Conservation (phyloP, 2,329 filamentous ascomycete species). For the Diaporthe aspalathi region DNA sequence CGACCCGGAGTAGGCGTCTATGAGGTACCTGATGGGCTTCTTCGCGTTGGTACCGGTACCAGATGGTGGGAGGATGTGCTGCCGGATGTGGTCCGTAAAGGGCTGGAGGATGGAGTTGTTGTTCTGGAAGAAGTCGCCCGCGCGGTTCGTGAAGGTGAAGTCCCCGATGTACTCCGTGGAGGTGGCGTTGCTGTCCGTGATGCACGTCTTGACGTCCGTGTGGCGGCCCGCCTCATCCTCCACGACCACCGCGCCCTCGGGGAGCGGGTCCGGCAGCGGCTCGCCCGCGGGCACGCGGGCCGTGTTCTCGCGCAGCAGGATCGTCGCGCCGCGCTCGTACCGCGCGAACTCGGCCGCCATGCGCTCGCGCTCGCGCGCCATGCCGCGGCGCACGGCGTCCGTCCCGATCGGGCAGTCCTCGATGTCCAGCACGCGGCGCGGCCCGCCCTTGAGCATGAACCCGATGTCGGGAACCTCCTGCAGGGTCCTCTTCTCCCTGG, state of each 20-base stretch:
- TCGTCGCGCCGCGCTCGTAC: constrained; percentile 86
- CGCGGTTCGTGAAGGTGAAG: constrained; percentile 89
- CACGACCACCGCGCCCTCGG: constrained; percentile 59
- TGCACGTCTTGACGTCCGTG: constrained; percentile 85
- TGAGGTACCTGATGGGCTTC: constrained; percentile 80
- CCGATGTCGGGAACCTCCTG: constrained; percentile 81
- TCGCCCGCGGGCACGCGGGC: constrained; percentile 68
- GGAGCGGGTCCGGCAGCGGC: constrained; percentile 48
- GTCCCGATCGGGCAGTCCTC: constrained; percentile 98
- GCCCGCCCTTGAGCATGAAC: constrained; percentile 85
- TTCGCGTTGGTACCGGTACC: not conserved
- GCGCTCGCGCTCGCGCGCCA: constrained; percentile 81
- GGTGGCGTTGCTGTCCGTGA: constrained; percentile 85
- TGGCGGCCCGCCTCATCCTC: constrained; percentile 70
- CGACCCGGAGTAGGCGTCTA: constrained; percentile 97
- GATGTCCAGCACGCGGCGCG: constrained; percentile 85
- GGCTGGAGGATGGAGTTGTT: constrained; percentile 95
- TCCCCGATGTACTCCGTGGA: constrained; percentile 89
- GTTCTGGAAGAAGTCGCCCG: constrained; percentile 98
- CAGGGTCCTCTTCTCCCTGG: constrained; percentile 62
- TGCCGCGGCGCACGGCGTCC: constrained; percentile 81
- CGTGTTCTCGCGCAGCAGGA: constrained; percentile 90
- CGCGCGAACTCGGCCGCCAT: constrained; percentile 76
- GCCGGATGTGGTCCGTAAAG: constrained; percentile 89
- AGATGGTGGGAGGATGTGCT: constrained; percentile 69